These are phyloP conservation scores for Fusarium multiceps DNA, from an alignment of 2,329 filamentous ascomycete species.

Conservation along the genomic window DNA sequence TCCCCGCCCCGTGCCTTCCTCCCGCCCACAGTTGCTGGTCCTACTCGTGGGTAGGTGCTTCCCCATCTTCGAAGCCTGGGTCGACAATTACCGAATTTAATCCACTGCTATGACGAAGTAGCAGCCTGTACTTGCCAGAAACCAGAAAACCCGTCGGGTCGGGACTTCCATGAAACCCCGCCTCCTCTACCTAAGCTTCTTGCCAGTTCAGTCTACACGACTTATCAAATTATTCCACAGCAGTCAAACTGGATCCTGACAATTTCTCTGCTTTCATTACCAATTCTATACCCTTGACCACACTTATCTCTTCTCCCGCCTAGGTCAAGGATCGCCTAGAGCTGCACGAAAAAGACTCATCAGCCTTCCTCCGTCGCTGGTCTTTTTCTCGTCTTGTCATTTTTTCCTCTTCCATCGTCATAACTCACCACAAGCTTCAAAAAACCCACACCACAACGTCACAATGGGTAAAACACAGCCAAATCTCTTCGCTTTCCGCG, in stretches of 20 bases:
- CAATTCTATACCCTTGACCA: constrained; percentile 9
- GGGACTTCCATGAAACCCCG: constrained; percentile 30
- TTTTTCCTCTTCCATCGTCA: constrained; percentile 9
- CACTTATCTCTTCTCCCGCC: constrained; percentile 6
- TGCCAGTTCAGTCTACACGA: constrained; percentile 3
- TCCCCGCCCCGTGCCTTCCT: constrained; percentile 16
- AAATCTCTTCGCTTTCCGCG: constrained; percentile 84
- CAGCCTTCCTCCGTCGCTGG: neutral
- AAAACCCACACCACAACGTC: constrained; percentile 37
- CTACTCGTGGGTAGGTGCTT: neutral
- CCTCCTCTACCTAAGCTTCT: constrained; percentile 26
- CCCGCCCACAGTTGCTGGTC: neutral
- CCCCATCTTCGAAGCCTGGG: constrained; percentile 18
- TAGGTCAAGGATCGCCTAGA: constrained; percentile 19
- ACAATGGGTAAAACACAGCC: constrained; percentile 67
- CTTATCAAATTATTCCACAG: constrained; percentile 37
- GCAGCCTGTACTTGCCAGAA: constrained; percentile 8
- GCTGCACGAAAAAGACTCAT: constrained; percentile 21
- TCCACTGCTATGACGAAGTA: constrained; percentile 33
- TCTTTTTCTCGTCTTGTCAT: constrained; percentile 4
- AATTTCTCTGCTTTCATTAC: constrained; percentile 15
- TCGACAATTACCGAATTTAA: constrained; percentile 29
- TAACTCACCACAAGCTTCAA: constrained; percentile 29
- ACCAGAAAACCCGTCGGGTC: constrained; percentile 14
- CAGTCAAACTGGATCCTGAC: constrained; percentile 16